Evolutionary conservation across 2,329 filamentous ascomycete genomes (phyloP).

Genomic region (Sporothrix schenckii): DNA sequence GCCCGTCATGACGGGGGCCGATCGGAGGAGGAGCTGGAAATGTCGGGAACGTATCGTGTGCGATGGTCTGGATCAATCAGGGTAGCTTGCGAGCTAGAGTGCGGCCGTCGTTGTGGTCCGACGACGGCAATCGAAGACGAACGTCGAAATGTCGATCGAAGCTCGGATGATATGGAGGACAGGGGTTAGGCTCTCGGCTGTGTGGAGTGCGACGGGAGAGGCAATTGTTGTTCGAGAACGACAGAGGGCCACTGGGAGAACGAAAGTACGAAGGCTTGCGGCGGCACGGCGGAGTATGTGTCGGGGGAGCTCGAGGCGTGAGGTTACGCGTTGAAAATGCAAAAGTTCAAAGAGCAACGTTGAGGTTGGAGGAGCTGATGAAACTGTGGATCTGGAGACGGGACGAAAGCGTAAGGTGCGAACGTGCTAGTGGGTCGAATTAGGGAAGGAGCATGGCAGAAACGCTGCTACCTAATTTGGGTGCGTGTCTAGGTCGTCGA

Average conservation of each 20-base stretch:
- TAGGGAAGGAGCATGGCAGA: conserved; percentile 17
- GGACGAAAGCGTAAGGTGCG: conserved; percentile 14
- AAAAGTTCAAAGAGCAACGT: neutral
- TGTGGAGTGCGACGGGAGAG: neutral
- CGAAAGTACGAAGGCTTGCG: no score
- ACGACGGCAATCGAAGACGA: neutral
- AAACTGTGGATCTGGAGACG: conserved; percentile 20
- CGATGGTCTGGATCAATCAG: neutral
- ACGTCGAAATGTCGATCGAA: neutral
- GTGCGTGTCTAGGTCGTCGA: neutral
- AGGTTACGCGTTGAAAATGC: neutral
- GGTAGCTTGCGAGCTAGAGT: neutral
- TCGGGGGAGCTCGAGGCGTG: neutral
- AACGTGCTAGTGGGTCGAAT: conserved; percentile 21
- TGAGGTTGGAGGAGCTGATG: conserved; percentile 10
- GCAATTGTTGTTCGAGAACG: neutral
- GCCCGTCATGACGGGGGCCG: conserved; percentile 23
- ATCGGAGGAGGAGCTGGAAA: neutral
- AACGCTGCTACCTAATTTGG: conserved; percentile 24
- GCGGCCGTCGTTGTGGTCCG: neutral
- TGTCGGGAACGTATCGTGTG: neutral
- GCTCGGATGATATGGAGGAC: neutral
- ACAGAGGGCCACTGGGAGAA: neutral
- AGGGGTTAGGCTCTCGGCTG: conserved; percentile 7
- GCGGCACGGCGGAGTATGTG: neutral